These are phyloP conservation scores for Agroathelia rolfsii DNA, from an alignment of 1,284 basidiomycete species.

Conservation along the genomic window DNA sequence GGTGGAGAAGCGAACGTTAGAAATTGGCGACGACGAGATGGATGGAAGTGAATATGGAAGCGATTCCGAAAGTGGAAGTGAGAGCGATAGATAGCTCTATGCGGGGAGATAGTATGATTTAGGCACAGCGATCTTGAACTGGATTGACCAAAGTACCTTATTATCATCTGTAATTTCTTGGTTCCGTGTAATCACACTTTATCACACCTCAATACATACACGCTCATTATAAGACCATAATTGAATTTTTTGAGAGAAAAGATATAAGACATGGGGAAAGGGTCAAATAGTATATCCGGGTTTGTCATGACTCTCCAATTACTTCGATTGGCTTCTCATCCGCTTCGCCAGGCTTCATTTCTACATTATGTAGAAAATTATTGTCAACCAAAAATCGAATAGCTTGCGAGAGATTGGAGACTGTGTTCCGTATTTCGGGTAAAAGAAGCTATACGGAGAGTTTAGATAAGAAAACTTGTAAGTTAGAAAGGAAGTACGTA, in stretches of 20 bases:
- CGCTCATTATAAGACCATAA: too few relatives aligned
- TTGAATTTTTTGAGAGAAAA: too few relatives aligned
- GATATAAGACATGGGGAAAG: too few relatives aligned
- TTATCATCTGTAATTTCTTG: too few relatives aligned
- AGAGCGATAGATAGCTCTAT: constrained; percentile 26
- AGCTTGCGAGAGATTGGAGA: constrained; percentile 89
- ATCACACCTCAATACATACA: too few relatives aligned
- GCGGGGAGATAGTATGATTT: constrained; percentile 17
- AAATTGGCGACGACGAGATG: constrained; percentile 48
- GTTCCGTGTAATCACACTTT: too few relatives aligned
- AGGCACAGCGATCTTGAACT: constrained; percentile 10
- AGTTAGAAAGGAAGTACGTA: constrained; percentile 28
- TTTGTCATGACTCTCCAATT: constrained; percentile 21
- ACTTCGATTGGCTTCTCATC: constrained; percentile 60
- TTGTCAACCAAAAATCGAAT: constrained; percentile 91
- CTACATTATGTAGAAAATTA: constrained; percentile 78
- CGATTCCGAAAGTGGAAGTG: constrained; percentile 23
- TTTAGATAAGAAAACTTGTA: constrained; percentile 6
- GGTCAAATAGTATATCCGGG: neutral
- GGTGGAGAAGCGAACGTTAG: constrained; percentile 65
- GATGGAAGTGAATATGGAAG: constrained; percentile 24
- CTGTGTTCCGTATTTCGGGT: constrained; percentile 83
- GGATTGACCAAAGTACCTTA: constrained; percentile 6
- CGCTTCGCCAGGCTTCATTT: constrained; percentile 73
- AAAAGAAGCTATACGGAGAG: constrained; percentile 53